Evolutionary conservation across 176 grass and related monocot species (phyloP).

Genomic region (Eremochloa ophiuroides): DNA sequence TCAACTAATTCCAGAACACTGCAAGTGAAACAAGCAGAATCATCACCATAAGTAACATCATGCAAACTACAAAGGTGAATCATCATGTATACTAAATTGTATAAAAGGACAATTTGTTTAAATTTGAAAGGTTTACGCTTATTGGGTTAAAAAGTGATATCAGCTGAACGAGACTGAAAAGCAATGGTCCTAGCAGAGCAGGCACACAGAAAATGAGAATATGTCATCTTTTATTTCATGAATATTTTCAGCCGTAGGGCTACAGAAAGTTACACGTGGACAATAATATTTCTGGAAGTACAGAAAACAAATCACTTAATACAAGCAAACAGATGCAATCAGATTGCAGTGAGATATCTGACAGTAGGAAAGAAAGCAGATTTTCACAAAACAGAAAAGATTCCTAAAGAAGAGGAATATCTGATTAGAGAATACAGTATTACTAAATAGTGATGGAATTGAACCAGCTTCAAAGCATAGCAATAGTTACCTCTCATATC

Average conservation of each 20-base stretch:
- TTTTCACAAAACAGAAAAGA: not conserved
- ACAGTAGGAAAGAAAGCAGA: not conserved
- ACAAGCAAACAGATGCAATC: not conserved
- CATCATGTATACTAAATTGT: slow-evolving; percentile 7
- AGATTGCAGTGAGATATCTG: not conserved
- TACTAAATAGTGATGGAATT: slow-evolving; percentile 11
- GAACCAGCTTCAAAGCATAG: slow-evolving; percentile 13
- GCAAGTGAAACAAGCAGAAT: slow-evolving; percentile 26
- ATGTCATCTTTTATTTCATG: not conserved
- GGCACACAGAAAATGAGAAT: slow-evolving; percentile 2
- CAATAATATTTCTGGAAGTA: not conserved
- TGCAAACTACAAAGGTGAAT: not conserved
- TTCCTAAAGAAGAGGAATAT: not conserved
- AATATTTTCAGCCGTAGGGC: not conserved
- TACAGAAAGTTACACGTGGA: slow-evolving; percentile 16
- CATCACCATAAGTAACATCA: slow-evolving; percentile 3
- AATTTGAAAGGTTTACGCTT: not conserved
- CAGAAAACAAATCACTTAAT: not conserved
- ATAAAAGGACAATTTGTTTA: not conserved
- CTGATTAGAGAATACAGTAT: not conserved
- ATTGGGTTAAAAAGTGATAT: slow-evolving; percentile 5
- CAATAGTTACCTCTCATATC: slow-evolving; percentile 74
- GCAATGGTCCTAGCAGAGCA: not conserved
- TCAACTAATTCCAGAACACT: slow-evolving; percentile 88
- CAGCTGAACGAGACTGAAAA: not conserved